A percentile compares a stretch with the other conserved stretches of the same genome.
These are phyloP conservation scores for Centaurea solstitialis DNA, from an alignment of 129 eudicot genomes.

Conservation along the genomic window DNA sequence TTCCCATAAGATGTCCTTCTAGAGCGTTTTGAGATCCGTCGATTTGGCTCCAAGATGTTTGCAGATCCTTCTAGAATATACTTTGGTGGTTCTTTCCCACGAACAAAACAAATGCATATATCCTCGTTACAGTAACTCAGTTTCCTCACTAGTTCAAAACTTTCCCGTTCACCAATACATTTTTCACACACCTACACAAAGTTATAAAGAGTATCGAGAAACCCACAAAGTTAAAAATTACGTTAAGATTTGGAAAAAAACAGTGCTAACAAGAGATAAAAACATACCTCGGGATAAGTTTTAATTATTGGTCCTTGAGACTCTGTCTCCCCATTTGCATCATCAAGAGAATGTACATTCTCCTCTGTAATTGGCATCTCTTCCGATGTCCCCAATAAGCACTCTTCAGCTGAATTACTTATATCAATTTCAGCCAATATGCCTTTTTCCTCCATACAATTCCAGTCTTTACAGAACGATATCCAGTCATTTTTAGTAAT, in stretches of 20 bases:
- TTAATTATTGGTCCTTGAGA: conserved; percentile 54
- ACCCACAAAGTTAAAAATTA: not conserved
- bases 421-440: conserved; percentile 61
- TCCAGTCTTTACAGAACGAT: conserved; percentile 83
- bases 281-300: conserved; percentile 72
- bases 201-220: not conserved
- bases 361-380: conserved; percentile 64
- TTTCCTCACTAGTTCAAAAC: conserved; percentile 74
- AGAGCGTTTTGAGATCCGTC: conserved; percentile 95
- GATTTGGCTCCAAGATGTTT: conserved; percentile 69
- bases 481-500: conserved; percentile 81
- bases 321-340: conserved; percentile 50
- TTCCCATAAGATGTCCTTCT: conserved; percentile 78
- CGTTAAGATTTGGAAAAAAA: not conserved
- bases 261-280: not conserved
- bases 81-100: conserved; percentile 95
- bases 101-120: conserved; percentile 78
- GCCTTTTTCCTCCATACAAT: conserved; percentile 51
- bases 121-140: conserved; percentile 81
- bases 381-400: conserved; percentile 37
- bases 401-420: conserved; percentile 35
- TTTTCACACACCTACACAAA: conserved; percentile 76
- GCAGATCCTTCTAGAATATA: conserved; percentile 85
- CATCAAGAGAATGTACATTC: conserved; percentile 45
- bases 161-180: conserved; percentile 95